Base-by-base conservation (phyloP, 1,139 yeast species). In the Taphrina populina region DNA sequence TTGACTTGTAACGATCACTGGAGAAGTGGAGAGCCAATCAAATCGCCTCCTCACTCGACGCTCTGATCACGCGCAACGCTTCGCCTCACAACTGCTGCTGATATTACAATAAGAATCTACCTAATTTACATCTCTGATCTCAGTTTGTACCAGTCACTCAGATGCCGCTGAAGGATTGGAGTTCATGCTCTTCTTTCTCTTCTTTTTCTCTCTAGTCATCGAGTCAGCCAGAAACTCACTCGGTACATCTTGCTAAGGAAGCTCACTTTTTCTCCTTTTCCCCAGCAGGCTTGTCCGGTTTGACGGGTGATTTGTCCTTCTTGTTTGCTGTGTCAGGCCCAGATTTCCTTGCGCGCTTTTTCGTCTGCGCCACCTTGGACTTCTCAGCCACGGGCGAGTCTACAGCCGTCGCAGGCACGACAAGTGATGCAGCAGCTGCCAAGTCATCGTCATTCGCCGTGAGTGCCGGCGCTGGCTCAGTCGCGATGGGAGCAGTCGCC, bases 391-490 rank as follows among this genome's bases (percentile, higher is more conserved):
- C 13, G 15, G 34, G 7, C 10, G 20, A 26, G 15, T 23, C 11
- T 2, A 34, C 34, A 4, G 32, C 45, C 5, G 45, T 34, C 30
- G 37, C 52, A 4, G 26, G 17, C 24, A 33, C 20, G 5, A 43
- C 39, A 13, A 47, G 35, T 7, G 60, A 29, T 10, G 55, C 52
- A 5, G 58, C 54, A 19, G 52, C 52, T 32, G 45, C 46, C n/a
- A n/a, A n/a, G 19, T 46, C 58, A n/a, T 24, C 45, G 13, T 51
- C 45, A 20, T 30, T 36, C 15, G 35, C 30, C 36, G 33, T 30
- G 26, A 30, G 20, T 15, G 21, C 33, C 32, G 21, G 19, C 10
- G 39, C 21, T 19, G 34, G n/a, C 13, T 21, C 23, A 10, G 46
- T 23, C 24, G 7, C 24, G 17, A 29, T n/a, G 4, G 15, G 33